These are phyloP conservation scores for Fusarium nisikadoi DNA, from an alignment of 2,329 filamentous ascomycete species.

Conservation along the genomic window DNA sequence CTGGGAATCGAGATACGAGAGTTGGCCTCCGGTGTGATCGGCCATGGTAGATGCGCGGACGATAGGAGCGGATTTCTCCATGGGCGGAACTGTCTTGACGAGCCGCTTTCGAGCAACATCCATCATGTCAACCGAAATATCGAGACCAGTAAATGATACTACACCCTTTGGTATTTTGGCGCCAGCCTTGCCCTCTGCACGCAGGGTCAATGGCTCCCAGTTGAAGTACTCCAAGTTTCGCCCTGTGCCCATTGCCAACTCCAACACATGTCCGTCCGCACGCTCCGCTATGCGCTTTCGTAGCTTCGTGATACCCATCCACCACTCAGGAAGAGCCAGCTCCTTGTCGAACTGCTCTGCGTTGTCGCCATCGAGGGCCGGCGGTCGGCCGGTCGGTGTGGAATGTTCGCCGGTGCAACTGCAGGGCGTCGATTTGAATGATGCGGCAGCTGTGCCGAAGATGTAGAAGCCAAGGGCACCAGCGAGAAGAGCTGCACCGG, in stretches of 20 bases:
- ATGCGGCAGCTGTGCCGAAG: constrained; percentile 52
- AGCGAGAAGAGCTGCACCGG: constrained; percentile 59
- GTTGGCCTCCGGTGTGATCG: constrained; percentile 50
- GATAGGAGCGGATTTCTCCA: constrained; percentile 47
- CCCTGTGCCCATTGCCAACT: constrained; percentile 71
- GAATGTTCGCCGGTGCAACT: constrained; percentile 48
- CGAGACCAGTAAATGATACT: constrained; percentile 69
- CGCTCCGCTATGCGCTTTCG: constrained; percentile 59
- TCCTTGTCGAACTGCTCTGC: constrained; percentile 68
- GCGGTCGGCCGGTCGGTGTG: constrained; percentile 60
- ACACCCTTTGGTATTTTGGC: constrained; percentile 47
- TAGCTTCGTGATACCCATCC: constrained; percentile 65
- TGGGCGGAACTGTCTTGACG: constrained; percentile 54
- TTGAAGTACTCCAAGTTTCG: constrained; percentile 69
- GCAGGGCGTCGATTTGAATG: constrained; percentile 44
- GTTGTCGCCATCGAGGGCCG: constrained; percentile 56
- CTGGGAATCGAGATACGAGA: constrained; percentile 53
- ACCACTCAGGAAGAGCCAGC: constrained; percentile 66
- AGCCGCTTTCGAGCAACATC: constrained; percentile 66
- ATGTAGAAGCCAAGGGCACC: constrained; percentile 61
- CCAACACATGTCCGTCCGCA: constrained; percentile 68
- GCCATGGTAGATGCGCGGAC: constrained; percentile 49
- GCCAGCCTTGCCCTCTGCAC: constrained; percentile 12
- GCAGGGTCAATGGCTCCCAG: constrained; percentile 58
- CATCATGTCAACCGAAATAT: constrained; percentile 70